phyloP scores from a whole-genome alignment of 2,329 filamentous ascomycete species.

The Paracamarosporium sp. region DNA sequence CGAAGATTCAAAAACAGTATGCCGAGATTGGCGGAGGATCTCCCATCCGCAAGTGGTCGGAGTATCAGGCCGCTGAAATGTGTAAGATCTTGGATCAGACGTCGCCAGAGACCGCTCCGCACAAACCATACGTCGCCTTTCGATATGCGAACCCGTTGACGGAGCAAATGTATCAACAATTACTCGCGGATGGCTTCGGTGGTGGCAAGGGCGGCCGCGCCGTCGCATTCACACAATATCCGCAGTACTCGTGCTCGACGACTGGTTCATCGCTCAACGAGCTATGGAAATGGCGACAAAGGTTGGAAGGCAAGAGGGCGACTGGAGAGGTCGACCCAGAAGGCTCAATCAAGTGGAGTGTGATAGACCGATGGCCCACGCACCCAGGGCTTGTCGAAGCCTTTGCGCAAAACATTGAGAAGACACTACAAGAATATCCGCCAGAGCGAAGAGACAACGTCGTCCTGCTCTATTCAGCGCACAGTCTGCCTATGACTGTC shows the following conservation, averaged over 20 bases:
- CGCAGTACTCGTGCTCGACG: constrained; percentile 97
- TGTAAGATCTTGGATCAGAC: constrained; percentile 94
- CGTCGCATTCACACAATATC: constrained; percentile 97
- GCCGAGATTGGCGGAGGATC: constrained; percentile 95
- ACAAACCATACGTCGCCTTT: constrained; percentile 97
- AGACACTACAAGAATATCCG: constrained; percentile 82
- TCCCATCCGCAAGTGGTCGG: constrained; percentile 97
- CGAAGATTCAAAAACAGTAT: constrained; percentile 97
- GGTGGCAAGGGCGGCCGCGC: constrained; percentile 88
- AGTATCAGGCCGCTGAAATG: constrained; percentile 92
- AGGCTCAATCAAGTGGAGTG: constrained; percentile 90
- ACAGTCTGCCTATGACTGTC: constrained; percentile 95
- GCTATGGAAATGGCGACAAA: constrained; percentile 94
- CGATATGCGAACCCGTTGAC: constrained; percentile 93
- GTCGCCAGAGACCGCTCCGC: constrained; percentile 90
- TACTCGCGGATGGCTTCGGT: constrained; percentile 90
- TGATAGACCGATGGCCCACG: constrained; percentile 97
- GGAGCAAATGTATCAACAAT: constrained; percentile 85
- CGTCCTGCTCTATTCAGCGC: constrained; percentile 90
- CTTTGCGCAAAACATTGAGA: constrained; percentile 91
- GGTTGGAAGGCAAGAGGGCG: constrained; percentile 78
- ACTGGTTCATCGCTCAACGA: constrained; percentile 97
- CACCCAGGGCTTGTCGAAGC: constrained; percentile 89
- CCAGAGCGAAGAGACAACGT: constrained; percentile 79
- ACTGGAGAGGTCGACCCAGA: constrained; percentile 59